Base-by-base conservation (phyloP, 116 monocot species). In the Papilionanthe hybrid region DNA sequence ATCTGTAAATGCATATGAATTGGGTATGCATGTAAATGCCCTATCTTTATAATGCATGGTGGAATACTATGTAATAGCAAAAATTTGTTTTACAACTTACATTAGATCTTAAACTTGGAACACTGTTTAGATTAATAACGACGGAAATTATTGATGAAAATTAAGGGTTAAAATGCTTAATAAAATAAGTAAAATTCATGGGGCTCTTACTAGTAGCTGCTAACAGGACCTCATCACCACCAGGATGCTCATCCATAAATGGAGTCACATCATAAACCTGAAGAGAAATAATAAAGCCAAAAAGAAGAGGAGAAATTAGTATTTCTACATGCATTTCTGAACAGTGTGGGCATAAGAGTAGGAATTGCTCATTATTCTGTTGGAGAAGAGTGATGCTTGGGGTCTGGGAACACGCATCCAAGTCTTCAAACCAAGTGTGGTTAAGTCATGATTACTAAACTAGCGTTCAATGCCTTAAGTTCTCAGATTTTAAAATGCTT, bases 231-330 rank as follows among this genome's bases (percentile, higher is more conserved):
- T 91, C 91, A 79, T 91, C 91, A 56, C 91, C 91, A 19, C 91
- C 91, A 77, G 88, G 91, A 79, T 91, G 91, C 17, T 91, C 91
- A 47, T 89, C 89, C 89, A 91, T 91, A 74, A 91, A 91, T 73
- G 82, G 81, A 41, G 91, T 85, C 30, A 91, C 85, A 87, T 91
- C 91, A 82, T 83, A 91, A 73, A 91, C 91, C 91, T 89, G 79
- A 86, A 81, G 4, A 69, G 22, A 73, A 73, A 42, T 9, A 73
- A 73, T 23, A 20, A 73, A 42, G 10, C 69, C 25, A 65, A 23
- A 25, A 65, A 65, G 27, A 27, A 65, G 65, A 1, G 23, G 60
- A 23, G 9, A 27, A 2, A 7, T 65, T 25, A 65, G 65, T 65
- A 11, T 65, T 25, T 65, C 25, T 7, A 53, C 17, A 27, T 65